Conservation (phyloP, 2,329 filamentous ascomycete species). For the Scedosporium aurantiacum region DNA sequence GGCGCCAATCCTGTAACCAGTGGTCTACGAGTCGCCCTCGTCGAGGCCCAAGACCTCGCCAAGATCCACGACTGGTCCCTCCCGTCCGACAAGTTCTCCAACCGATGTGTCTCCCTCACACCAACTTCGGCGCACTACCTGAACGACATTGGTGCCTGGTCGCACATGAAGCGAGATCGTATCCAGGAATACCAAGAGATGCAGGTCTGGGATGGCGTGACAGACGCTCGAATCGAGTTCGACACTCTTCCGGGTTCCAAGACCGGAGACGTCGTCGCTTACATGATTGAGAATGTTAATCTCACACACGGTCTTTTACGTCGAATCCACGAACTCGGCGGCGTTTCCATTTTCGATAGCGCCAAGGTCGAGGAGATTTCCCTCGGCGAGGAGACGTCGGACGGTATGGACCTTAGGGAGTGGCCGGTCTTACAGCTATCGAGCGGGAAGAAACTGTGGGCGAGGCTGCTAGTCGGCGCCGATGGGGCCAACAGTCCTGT, state of each 20-base stretch:
- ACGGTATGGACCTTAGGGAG: slow-evolving; percentile 63
- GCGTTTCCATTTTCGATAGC: slow-evolving; percentile 61
- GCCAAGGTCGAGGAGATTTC: slow-evolving; percentile 71
- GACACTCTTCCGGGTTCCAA: slow-evolving; percentile 45
- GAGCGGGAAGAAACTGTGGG: slow-evolving; percentile 56
- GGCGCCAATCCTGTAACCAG: slow-evolving; percentile 66
- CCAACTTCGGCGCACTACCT: slow-evolving; percentile 79
- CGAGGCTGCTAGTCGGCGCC: slow-evolving; percentile 79
- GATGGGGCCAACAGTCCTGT: slow-evolving; percentile 95
- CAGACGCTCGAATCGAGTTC: slow-evolving; percentile 79
- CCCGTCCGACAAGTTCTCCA: slow-evolving; percentile 64
- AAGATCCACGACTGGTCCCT: slow-evolving; percentile 58
- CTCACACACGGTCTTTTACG: slow-evolving; percentile 67
- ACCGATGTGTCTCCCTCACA: slow-evolving; percentile 90
- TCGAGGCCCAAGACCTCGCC: slow-evolving; percentile 78
- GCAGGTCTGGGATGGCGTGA: slow-evolving; percentile 96
- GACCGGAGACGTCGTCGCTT: slow-evolving; percentile 62
- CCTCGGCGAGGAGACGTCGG: slow-evolving; percentile 57
- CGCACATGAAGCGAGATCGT: slow-evolving; percentile 58
- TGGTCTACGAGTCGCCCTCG: slow-evolving; percentile 70
- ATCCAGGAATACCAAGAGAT: slow-evolving; percentile 88
- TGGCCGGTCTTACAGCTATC: slow-evolving; percentile 79
- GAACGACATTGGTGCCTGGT: slow-evolving; percentile 75
- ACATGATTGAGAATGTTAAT: slow-evolving; percentile 94
- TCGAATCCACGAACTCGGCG: slow-evolving; percentile 58